Evolutionary conservation across 2,329 filamentous ascomycete genomes (phyloP), one percentile per base, ranked within the genome.

Genomic region (Aureobasidium sp.): DNA sequence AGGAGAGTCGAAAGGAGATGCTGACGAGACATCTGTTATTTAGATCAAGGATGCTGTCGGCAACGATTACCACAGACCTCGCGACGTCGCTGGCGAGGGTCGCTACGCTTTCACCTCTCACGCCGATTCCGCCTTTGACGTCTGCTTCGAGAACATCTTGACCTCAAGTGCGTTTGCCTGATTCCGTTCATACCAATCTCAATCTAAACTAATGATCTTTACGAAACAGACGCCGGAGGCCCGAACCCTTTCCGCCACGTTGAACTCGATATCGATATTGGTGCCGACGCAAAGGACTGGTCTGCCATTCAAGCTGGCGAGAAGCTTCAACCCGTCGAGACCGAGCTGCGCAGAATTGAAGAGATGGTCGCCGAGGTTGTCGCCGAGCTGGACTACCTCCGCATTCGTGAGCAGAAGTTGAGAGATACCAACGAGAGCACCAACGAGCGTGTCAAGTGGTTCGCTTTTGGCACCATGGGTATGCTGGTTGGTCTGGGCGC

Each of bases 361-460:
- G 94, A 97, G 79, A 83, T 93, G 73, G 89, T 96, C 42, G 82
- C 81, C 67, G 93, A 97, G 79, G 86, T 97, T 66, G 93, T 97
- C 53, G 77, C 77, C 66, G 93, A 97, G 82, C 96, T 99, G 93
- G 93, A 97, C 67, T 99, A 97, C 79, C 84, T 99, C 70, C 85
- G 94, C 67, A 71, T 77, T 42, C 85, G 94, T 70, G 94, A 99
- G 82, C 91, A 96, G 84, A 96, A 91, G 81, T 84, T 99, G 70
- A 84, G 94, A 75, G 93, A 99, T 79, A 99, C 94, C 69, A 99
- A 99, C 77, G 94, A 99, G 87, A 97, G 93, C 82, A 99, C 94
- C 68, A 99, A 99, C 79, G 94, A 89, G 78, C 86, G 94, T 64
- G 94, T 99, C 72, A 99, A 97, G 82, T 97, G 91, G 91, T 99